Evolutionary conservation across 345 rosid genomes (phyloP), one percentile per base, ranked within the genome.

Genomic region (Salix viminalis): DNA sequence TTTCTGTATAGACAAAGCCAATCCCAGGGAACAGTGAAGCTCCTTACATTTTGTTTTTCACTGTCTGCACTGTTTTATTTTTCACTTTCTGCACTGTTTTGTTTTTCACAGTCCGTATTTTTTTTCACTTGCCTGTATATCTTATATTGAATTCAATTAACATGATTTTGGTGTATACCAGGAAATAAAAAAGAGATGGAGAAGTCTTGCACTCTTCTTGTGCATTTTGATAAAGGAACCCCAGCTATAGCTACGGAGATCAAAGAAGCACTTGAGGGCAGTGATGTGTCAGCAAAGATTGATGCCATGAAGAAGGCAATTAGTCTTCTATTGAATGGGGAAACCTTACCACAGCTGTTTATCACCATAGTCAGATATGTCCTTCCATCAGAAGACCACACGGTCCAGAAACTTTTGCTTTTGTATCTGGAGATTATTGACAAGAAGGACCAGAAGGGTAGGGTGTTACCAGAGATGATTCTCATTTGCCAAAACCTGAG

Each of bases 231-330:
- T 88, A 95, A 90, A 86, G 95, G 91, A 46, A 82, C 92, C 39
- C 91, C 94, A 13, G 93, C 99, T 39, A 70, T 89, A 30, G 99
- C 97, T 0, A 93, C 88, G 60, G 97, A 93, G 90, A 91, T 95
- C 79, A 95, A 91, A 86, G 99, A 93, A 79, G 92, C 97, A 48
- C 99, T 95, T 2, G 97, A 95, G 84, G 97, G 97, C 24, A 93
- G 81, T 66, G 97, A 93, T 69, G 81, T 84, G 14, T 12, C 80
- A 13, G 87, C 87, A 2, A 95, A 95, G 85, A 79, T 89, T 21
- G 97, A 95, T 2, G 97, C 97, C 48, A 79, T 93, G 89, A 93
- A 89, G 96, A 91, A 91, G 76, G 97, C 97, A 28, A 84, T 95
- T 78, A 95, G 93, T 92, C 93, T 95, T 71, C 81, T 93, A 82